Evolutionary conservation across 2,329 filamentous ascomycete genomes (phyloP).

Genomic region (Chaetomiaceae sp.): DNA sequence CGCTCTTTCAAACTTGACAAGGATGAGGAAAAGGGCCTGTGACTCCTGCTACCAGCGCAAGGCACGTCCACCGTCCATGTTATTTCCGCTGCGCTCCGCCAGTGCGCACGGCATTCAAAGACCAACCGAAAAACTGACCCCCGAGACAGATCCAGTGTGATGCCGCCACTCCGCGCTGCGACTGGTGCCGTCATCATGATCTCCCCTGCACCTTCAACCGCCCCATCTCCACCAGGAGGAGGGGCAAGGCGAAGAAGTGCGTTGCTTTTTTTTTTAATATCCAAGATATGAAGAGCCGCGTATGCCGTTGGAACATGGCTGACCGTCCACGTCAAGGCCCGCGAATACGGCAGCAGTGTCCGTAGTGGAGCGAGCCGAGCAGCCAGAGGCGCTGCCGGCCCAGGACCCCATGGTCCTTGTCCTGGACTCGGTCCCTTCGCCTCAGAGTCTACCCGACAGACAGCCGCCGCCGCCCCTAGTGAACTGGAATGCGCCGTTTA

Average conservation of each 20-base stretch:
- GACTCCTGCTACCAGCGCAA: slow-evolving; percentile 48
- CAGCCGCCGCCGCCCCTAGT: not conserved
- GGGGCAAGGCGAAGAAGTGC: slow-evolving; percentile 14
- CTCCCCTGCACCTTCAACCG: slow-evolving; percentile 44
- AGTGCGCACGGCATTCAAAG: too few species aligned
- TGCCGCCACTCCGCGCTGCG: slow-evolving; percentile 39
- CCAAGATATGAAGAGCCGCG: not conserved
- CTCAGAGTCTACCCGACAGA: not conserved
- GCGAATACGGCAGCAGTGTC: too few species aligned
- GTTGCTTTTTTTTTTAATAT: not conserved
- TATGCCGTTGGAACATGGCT: not conserved
- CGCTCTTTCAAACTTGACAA: not conserved
- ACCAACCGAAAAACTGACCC: slow-evolving; percentile 27
- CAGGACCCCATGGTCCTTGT: not conserved
- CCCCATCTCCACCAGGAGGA: slow-evolving; percentile 14
- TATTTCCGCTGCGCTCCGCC: too few species aligned
- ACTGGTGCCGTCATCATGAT: slow-evolving; percentile 48
- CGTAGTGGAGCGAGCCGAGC: not conserved
- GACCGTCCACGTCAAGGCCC: not conserved
- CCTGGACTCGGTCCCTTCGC: not conserved
- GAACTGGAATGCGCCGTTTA: not conserved
- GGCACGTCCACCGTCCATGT: slow-evolving; percentile 32
- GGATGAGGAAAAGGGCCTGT: slow-evolving; percentile 37
- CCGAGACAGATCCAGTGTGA: slow-evolving; percentile 48
- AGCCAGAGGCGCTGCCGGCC: not conserved